Conservation (phyloP, 129 eudicot genomes). For the Gnaphalium uliginosum region DNA sequence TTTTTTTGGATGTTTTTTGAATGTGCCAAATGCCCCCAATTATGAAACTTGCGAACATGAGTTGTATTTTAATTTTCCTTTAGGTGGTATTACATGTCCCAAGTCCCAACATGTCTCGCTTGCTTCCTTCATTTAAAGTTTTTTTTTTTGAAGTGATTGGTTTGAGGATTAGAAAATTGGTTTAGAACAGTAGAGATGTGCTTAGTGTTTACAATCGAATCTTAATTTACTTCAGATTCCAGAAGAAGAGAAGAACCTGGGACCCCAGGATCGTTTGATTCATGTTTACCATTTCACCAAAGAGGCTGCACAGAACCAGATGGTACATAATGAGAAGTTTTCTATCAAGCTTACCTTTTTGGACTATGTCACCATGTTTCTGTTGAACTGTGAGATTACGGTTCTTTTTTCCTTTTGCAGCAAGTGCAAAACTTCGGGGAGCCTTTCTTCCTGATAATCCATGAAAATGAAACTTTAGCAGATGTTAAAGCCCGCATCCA, state of each 20-base stretch:
- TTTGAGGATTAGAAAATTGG: not conserved
- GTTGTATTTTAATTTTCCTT: not conserved
- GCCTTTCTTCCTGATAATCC: conserved; percentile 57
- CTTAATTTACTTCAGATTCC: conserved; percentile 58
- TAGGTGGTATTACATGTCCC: not conserved
- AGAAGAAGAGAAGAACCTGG: conserved; percentile 91
- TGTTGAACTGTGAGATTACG: not conserved
- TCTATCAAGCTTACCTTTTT: conserved; percentile 4
- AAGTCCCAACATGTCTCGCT: not conserved
- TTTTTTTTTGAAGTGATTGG: conserved; percentile 6
- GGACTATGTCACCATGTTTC: not conserved
- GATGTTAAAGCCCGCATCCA: conserved; percentile 51
- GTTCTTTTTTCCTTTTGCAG: conserved; percentile 37
- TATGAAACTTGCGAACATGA: not conserved
- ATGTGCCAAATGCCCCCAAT: conserved; percentile 4
- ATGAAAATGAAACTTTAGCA: conserved; percentile 54
- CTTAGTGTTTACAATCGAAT: not conserved
- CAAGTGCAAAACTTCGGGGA: conserved; percentile 81
- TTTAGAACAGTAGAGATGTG: not conserved
- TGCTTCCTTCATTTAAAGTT: not conserved
- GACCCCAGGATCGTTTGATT: conserved; percentile 78
- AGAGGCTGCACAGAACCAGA: conserved; percentile 88
- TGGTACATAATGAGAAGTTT: conserved; percentile 48
- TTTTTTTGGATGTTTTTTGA: conserved; percentile 3
- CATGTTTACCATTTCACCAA: conserved; percentile 96